Evolutionary conservation across 2,329 filamentous ascomycete genomes (phyloP).

Genomic region (Zymoseptoria brevis): DNA sequence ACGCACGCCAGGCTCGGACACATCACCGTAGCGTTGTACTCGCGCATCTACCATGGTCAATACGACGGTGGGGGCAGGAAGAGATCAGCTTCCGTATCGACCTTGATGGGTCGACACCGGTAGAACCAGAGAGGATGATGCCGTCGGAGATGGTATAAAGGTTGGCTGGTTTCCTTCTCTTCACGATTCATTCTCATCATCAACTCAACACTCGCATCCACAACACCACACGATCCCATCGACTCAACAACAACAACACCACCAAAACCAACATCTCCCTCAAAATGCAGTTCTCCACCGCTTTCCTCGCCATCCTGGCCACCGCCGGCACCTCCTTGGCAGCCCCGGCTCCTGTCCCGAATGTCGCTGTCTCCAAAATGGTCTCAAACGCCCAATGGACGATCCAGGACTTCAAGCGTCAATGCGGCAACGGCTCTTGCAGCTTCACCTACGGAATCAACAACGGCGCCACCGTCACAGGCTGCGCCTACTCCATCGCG

Average conservation of each 20-base stretch:
- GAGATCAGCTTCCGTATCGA: neutral
- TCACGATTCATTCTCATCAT: neutral
- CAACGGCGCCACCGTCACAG: constrained; percentile 7
- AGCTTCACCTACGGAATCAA: constrained; percentile 16
- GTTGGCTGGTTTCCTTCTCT: neutral
- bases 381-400: constrained; percentile 13
- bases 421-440: constrained; percentile 12
- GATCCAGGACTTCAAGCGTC: constrained; percentile 16
- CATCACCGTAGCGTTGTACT: neutral
- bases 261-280: constrained; percentile 3
- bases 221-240: neutral
- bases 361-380: constrained; percentile 10
- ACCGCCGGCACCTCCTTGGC: constrained; percentile 11
- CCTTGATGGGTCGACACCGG: neutral
- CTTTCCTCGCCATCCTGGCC: constrained; percentile 10
- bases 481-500: constrained; percentile 13
- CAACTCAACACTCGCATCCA: neutral
- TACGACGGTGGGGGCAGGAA: neutral
- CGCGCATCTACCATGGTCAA: neutral
- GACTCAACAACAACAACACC: neutral
- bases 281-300: constrained; percentile 17
- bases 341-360: constrained; percentile 5
- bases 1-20: neutral
- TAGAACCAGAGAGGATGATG: neutral
- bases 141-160: neutral